Base-by-base conservation (phyloP, 352 stramenopile genomes). In the Globisporangium yorkense region DNA sequence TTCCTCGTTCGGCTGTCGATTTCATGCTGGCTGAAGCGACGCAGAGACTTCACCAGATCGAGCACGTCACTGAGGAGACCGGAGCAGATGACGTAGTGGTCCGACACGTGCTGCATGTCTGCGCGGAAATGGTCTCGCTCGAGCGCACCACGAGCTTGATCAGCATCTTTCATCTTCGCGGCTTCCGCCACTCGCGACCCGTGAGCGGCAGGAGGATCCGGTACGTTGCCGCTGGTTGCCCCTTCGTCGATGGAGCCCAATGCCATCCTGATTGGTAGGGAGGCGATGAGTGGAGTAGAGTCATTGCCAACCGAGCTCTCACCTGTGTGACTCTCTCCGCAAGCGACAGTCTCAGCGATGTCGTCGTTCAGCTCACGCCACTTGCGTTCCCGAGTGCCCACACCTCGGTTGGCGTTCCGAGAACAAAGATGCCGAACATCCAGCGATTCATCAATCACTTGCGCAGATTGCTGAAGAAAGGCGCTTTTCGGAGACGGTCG, bases 81-180 rank as follows among this genome's bases (percentile, higher is more conserved):
- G 0, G 51, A 50, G 41, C 45, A 80, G 47, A 74, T 68, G 13
- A 77, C 61, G 37, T 68, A 77, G 54, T 80, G 71, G 18, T 51
- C 48, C 2, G 54, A 59, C 21, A 61, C 51, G 10, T 63, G 56
- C 31, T 61, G 65, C 20, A 61, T 51, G 16, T 72, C 44, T 16
- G 54, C 51, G 44, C 62, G 62, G 54, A 54, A 66, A 53, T 78
- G 65, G 35, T 78, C 70, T 53, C 44, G 54, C n/a, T 66, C 43
- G 53, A 78, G 71, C 15, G 56, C 53, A 7, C 33, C 24, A 35
- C 66, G 59, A 39, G 74, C 67, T 55, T 62, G 60, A 24, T 67
- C 39, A 2, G 56, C 21, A 10, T 71, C 51, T 45, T 54, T 61
- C 15, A 27, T 24, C n/a, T 55, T 51, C 37, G 35, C 50, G 15